These are phyloP conservation scores for Hansfordia pulvinata DNA, from an alignment of 2,329 filamentous ascomycete species.

Conservation along the genomic window DNA sequence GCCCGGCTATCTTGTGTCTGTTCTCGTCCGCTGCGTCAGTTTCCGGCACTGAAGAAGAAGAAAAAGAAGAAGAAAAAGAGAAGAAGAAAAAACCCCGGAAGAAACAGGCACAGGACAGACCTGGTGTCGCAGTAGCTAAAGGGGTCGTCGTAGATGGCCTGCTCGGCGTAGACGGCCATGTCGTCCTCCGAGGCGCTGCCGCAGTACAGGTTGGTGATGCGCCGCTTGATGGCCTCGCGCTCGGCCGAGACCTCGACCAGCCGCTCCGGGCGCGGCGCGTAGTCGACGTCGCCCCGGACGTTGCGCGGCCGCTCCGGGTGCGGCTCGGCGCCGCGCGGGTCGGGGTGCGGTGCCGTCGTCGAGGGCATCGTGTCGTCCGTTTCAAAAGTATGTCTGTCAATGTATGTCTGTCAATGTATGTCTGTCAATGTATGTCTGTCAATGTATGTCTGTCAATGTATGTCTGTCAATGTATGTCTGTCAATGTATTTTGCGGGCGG, in stretches of 20 bases:
- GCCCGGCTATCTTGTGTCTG: constrained; percentile 29
- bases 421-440: too few relatives aligned
- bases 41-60: not conserved
- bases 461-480: too few relatives aligned
- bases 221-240: constrained; percentile 24
- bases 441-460: too few relatives aligned
- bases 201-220: constrained; percentile 28
- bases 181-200: constrained; percentile 30
- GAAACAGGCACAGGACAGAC: too few relatives aligned
- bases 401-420: too few relatives aligned
- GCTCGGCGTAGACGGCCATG: constrained; percentile 31
- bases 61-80: too few relatives aligned
- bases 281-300: constrained; percentile 18
- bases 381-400: too few relatives aligned
- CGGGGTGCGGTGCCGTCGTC: constrained; percentile 5
- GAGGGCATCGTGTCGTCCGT: constrained; percentile 5
- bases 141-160: constrained; percentile 31
- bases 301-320: constrained; percentile 6
- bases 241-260: constrained; percentile 17
- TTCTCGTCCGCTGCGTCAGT: not conserved
- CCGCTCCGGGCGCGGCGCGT: constrained; percentile 22
- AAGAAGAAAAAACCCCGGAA: too few relatives aligned
- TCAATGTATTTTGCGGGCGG: too few relatives aligned
- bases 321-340: constrained; percentile 5
- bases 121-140: constrained; percentile 33